Base-by-base conservation (phyloP, 192 early-diverging fungal species). In the Geranomyces variabilis region DNA sequence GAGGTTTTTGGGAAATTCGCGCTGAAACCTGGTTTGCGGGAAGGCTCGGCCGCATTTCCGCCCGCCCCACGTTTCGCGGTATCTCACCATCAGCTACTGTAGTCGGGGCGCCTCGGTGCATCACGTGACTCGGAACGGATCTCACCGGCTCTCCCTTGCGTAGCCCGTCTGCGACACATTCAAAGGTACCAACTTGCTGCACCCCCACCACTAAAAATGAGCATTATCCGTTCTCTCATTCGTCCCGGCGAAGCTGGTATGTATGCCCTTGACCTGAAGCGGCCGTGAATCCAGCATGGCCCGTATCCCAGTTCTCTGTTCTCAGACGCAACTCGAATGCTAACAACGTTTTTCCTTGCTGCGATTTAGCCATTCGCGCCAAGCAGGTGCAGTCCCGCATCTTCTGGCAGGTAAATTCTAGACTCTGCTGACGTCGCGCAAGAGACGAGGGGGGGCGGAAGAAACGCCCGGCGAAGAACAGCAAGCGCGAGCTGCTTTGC, bases 401-500 rank as follows among this genome's bases (percentile, higher is more conserved):
- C 47, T 70, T 70, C 69, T 70, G 69, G 69, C 56, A 62, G 56
- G 69, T 61, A 45, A 70, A 62, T 15, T 28, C 0, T 6, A n/a
- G 17, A 53, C 3, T 15, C 51, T 17, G 51, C 24, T n/a, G 51
- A 4, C 7, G 51, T 53, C 4, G 51, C 2, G 15, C 24, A 53
- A 7, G 24, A 53, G 24, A n/a, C 3, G n/a, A 19, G 19, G 7
- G 19, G 24, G 15, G n/a, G 51, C 4, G 24, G 24, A 26, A 15
- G 51, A 53, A 17, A 7, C 2, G 19, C n/a, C 4, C 3, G 19
- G 17, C 7, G 24, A 53, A 53, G n/a, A 15, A n/a, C 3, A 53
- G 51, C 51, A 41, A 41, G n/a, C n/a, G n/a, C 36, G 36, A 7
- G 3, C 10, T 41, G 36, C 36, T 41, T 41, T 10, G 36, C 36